Evolutionary conservation across 176 grass and related monocot species (phyloP), one percentile per base, ranked within the genome.

Genomic region (Rhynchospora breviuscula): DNA sequence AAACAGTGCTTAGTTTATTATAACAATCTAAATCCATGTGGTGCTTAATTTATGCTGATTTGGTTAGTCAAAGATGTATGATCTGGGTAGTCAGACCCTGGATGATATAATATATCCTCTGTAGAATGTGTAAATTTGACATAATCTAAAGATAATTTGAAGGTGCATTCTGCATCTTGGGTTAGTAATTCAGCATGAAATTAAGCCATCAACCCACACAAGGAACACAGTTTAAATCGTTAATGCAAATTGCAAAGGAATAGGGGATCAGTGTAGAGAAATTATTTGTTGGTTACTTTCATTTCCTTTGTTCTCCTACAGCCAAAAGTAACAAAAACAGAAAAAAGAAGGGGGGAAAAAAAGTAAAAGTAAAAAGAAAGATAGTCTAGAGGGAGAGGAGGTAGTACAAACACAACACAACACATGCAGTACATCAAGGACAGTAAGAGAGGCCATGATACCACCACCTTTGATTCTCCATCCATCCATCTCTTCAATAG

Each of bases 391-490:
- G 63, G 64, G 78, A 74, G 68, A 74, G 81, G 23, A 80, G 43
- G 59, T 31, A 35, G 52, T 12, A 79, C 76, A 49, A 85, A 59
- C 75, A 59, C 73, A 54, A 52, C 22, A 78, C 49, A 57, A 53
- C 80, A 49, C 74, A 85, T 82, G 76, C 45, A 82, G 2, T 54
- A 60, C 67, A 84, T 64, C 47, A 68, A 83, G 82, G 58, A 47
- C 12, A 25, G 88, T 52, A 59, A 76, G 47, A 19, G 43, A 45
- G n/a, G n/a, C 6, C 51, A 49, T 75, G 80, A 91, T 88, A 85
- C 85, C 61, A 85, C 85, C 61, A 25, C 80, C 85, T 56, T 88
- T 83, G 67, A 89, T 89, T 85, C 86, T 81, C 69, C 52, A 35
- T 35, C 69, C 52, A 82, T 65, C 60, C 60, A 47, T 67, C 60